These are phyloP conservation scores for Paramecium bursaria DNA, from an alignment of 73 alveolate genomes.

Conservation along the genomic window DNA sequence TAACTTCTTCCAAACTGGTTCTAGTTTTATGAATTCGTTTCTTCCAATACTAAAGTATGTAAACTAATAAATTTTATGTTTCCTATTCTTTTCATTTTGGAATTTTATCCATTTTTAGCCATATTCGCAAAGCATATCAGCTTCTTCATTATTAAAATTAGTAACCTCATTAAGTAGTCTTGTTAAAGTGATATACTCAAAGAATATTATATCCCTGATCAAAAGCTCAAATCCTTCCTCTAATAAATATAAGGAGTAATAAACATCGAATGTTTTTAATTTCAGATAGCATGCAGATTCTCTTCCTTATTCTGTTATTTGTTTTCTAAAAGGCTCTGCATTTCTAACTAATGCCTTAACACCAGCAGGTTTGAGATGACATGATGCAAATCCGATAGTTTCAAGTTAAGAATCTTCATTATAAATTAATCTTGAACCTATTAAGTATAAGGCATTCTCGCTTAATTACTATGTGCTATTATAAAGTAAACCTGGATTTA, in stretches of 20 bases:
- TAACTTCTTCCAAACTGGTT: constrained; percentile 33
- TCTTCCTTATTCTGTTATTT: neutral
- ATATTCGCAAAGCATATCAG: neutral
- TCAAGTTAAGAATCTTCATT: constrained; percentile 38
- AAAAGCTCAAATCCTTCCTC: constrained; percentile 19
- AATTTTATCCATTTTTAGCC: constrained; percentile 19
- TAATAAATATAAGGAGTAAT: constrained; percentile 38
- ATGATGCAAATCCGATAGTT: neutral
- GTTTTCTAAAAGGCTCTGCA: constrained; percentile 18
- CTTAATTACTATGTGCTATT: neutral
- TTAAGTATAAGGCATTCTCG: neutral
- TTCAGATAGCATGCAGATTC: neutral
- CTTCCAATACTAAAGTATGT: constrained; percentile 42
- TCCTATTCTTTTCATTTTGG: constrained; percentile 4
- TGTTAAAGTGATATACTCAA: constrained; percentile 15
- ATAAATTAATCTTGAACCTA: constrained; percentile 18
- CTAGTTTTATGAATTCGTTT: constrained; percentile 40
- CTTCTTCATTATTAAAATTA: constrained; percentile 7
- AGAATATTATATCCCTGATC: neutral
- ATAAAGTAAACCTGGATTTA: constrained; percentile 13
- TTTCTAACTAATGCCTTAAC: constrained; percentile 14
- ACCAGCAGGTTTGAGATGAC: constrained; percentile 45
- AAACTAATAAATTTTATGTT: neutral
- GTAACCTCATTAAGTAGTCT: constrained; percentile 19
- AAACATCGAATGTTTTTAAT: constrained; percentile 40